Evolutionary conservation across 2,329 filamentous ascomycete genomes (phyloP), one percentile per base, ranked within the genome.

Genomic region (Exophiala sideris): DNA sequence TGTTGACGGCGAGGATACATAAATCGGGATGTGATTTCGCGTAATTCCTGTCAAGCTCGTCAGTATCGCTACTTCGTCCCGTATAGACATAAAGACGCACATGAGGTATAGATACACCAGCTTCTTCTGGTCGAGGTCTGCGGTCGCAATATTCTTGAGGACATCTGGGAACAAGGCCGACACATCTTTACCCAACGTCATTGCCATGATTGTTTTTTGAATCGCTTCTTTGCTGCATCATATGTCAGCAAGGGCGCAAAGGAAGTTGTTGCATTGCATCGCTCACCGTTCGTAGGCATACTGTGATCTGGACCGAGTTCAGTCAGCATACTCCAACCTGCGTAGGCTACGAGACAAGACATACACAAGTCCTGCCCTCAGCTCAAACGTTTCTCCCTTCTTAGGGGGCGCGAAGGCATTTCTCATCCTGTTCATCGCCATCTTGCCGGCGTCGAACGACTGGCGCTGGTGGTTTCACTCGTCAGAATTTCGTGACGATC

Each of bases 191-290:
- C 94, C 94, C 65, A 99, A 73, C 1, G 94, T 99, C 94, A 99
- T 99, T 70, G 94, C 91, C 91, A 97, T 97, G 76, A 99, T 99
- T 62, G 94, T 99, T 81, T 96, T 97, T 71, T 99, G 94, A 65
- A 99, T 99, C 20, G 94, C 89, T 78, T 99, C 94, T 75, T 99
- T 99, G 68, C 91, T 83, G 58, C 42, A 47, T 32, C 18, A 8
- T 24, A 36, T 39, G 33, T 46, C 24, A 52, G 49, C 47, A 39
- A 40, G 32, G 40, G 33, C 14, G 71, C 66, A 50, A 48, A 46
- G 36, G 45, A 51, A 16, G 21, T 18, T 21, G 14, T 12, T 33
- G n/a, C 24, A 29, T 14, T 40, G 36, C 35, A 64, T 63, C 73
- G 39, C 57, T 60, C 38, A 84, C 81, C 84, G 87, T 82, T 99